Evolutionary conservation across 768 basidiomycete species (phyloP).

Genomic region (Podaxis sp.): DNA sequence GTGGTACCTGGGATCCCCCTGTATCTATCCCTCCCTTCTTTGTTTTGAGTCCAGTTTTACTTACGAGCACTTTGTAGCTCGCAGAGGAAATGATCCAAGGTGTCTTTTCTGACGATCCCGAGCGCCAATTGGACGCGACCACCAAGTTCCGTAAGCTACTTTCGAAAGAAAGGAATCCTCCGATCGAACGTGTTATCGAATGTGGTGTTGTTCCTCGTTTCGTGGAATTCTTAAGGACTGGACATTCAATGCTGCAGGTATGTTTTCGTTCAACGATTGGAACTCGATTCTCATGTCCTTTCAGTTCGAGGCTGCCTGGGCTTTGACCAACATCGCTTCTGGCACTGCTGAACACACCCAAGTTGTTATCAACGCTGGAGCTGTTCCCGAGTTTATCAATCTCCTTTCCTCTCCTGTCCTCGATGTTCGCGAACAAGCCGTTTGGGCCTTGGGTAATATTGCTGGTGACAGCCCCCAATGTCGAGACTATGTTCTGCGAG

Average conservation of each 20-base stretch:
- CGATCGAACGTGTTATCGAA: constrained; percentile 97
- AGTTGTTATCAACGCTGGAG: constrained; percentile 91
- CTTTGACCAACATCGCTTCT: constrained; percentile 95
- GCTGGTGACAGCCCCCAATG: constrained; percentile 98
- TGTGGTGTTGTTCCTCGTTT: constrained; percentile 97
- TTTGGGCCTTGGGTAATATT: constrained; percentile 99
- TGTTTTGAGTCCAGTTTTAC: constrained; percentile 11
- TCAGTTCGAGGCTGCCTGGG: constrained; percentile 97
- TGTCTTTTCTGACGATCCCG: constrained; percentile 88
- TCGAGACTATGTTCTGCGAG: constrained; percentile 92
- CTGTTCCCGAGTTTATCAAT: constrained; percentile 97
- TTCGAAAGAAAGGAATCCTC: constrained; percentile 99
- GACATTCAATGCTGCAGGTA: constrained; percentile 84
- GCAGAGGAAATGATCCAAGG: constrained; percentile 90
- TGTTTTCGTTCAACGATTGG: constrained; percentile 15
- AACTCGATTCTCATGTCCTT: constrained; percentile 6
- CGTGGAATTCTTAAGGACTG: constrained; percentile 84
- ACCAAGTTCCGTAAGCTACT: constrained; percentile 98
- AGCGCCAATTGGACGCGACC: constrained; percentile 93
- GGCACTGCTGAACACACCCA: constrained; percentile 98
- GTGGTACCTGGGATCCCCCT: constrained; percentile 72
- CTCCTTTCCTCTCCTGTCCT: constrained; percentile 90
- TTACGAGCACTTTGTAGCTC: constrained; percentile 40
- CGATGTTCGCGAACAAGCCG: constrained; percentile 98
- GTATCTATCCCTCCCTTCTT: constrained; percentile 37